Evolutionary conservation across 805 yeast species (phyloP).

Genomic region (Debaryomyces maramus): DNA sequence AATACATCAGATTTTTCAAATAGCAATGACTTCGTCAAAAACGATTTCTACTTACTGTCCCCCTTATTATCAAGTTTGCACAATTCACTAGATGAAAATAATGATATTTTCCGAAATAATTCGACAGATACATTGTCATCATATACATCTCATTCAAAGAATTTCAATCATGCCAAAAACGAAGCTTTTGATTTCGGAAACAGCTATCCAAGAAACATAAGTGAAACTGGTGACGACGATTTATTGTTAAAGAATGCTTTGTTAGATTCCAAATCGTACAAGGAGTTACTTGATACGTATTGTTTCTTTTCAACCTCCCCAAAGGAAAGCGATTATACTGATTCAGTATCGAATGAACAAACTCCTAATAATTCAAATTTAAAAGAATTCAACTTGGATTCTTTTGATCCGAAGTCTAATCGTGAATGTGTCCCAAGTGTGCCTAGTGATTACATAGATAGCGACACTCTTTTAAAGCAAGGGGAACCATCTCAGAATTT

Average conservation of each 20-base stretch:
- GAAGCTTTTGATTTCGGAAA: not conserved
- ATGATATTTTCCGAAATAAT: slow-evolving; percentile 7
- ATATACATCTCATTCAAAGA: not conserved
- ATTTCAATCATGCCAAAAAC: not conserved
- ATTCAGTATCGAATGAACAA: too few species aligned
- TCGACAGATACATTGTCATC: not conserved
- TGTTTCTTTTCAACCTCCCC: slow-evolving; percentile 50
- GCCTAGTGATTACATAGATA: too few species aligned
- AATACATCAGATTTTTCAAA: slow-evolving; percentile 13
- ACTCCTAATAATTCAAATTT: too few species aligned
- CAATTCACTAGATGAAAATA: slow-evolving; percentile 5
- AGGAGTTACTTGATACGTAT: slow-evolving; percentile 56
- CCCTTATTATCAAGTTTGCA: slow-evolving; percentile 32
- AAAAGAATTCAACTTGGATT: too few species aligned
- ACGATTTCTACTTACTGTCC: slow-evolving; percentile 36
- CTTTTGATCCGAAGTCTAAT: too few species aligned
- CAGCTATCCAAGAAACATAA: not conserved
- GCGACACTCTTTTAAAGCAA: too few species aligned
- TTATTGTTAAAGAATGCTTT: slow-evolving; percentile 21
- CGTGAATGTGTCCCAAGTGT: too few species aligned
- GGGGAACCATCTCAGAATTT: too few species aligned
- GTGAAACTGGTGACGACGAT: not conserved
- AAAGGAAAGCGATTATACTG: too few species aligned
- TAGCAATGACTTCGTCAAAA: slow-evolving; percentile 30
- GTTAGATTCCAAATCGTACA: slow-evolving; percentile 53